A percentile compares a stretch with the other conserved stretches of the same genome.
Evolutionary conservation across 176 grass and related monocot species (phyloP).

Genomic region (Bonia amplexicaulis): DNA sequence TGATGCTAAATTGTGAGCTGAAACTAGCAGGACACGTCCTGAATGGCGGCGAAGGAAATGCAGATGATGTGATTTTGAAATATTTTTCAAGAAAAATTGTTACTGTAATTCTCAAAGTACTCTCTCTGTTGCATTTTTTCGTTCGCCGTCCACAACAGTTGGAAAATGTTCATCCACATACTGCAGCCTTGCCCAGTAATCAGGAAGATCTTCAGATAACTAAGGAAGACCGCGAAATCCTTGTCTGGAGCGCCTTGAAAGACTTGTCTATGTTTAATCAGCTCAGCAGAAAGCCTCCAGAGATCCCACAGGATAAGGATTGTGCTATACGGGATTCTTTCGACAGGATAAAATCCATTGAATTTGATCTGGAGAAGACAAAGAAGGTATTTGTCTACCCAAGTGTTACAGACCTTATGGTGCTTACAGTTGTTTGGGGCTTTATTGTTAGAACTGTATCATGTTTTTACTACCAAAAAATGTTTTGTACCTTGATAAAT

Average conservation of each 20-base stretch:
- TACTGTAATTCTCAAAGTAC: slow-evolving; percentile 63
- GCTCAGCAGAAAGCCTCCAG: slow-evolving; percentile 71
- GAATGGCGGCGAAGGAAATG: slow-evolving; percentile 18
- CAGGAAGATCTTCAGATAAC: slow-evolving; percentile 32
- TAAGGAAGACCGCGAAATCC: slow-evolving; percentile 47
- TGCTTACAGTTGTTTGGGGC: neutral
- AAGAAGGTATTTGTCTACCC: slow-evolving; percentile 61
- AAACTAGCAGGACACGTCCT: slow-evolving; percentile 34
- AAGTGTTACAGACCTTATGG: slow-evolving; percentile 1
- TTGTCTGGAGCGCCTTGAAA: slow-evolving; percentile 73
- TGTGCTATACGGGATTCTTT: slow-evolving; percentile 80
- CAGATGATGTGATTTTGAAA: slow-evolving; percentile 53
- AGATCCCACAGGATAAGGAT: slow-evolving; percentile 75
- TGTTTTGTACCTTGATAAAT: neutral
- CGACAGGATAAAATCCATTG: slow-evolving; percentile 89
- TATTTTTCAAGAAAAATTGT: slow-evolving; percentile 58
- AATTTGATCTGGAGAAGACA: slow-evolving; percentile 95
- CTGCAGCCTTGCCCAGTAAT: slow-evolving; percentile 21
- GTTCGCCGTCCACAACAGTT: slow-evolving; percentile 30
- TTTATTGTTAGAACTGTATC: slow-evolving; percentile 4
- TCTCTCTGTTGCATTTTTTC: slow-evolving; percentile 56
- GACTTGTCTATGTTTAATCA: slow-evolving; percentile 70
- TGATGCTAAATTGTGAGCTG: slow-evolving; percentile 38
- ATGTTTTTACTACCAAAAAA: neutral
- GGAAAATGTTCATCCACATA: slow-evolving; percentile 36